Conservation (phyloP, 148 eudicot species). For the Heliosperma pusillum region DNA sequence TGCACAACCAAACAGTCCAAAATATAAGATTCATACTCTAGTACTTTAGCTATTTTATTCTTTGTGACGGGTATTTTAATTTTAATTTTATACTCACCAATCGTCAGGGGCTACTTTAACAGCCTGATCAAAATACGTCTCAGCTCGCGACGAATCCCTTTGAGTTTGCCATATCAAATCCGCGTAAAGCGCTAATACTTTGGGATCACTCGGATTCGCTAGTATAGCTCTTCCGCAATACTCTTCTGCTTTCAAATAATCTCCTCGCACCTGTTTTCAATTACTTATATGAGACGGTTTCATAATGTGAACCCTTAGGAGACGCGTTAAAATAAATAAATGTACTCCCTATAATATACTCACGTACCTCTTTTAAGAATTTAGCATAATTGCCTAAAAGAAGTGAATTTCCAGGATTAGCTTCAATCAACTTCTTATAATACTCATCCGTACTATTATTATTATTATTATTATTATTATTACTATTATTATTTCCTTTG, state of each 20-base stretch:
- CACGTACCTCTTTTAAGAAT: slow-evolving; percentile 53
- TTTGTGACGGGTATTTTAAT: no score
- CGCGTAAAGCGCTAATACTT: slow-evolving; percentile 43
- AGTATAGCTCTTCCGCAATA: slow-evolving; percentile 57
- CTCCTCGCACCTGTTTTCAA: slow-evolving; percentile 43
- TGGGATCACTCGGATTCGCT: slow-evolving; percentile 45
- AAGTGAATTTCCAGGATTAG: slow-evolving; percentile 59
- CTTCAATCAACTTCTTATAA: slow-evolving; percentile 54
- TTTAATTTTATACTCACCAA: no score
- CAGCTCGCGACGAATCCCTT: slow-evolving; percentile 43
- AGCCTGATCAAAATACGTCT: slow-evolving; percentile 49
- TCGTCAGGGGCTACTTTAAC: slow-evolving; percentile 56
- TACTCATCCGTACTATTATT: slow-evolving; percentile 35
- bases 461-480: no score
- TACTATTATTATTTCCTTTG: slow-evolving; percentile 18
- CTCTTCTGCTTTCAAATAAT: slow-evolving; percentile 55
- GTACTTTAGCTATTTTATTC: no score
- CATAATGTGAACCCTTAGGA: no score
- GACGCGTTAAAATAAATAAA: no score
- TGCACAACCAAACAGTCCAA: slow-evolving; percentile 37
- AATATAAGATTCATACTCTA: no score
- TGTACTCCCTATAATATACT: no score
- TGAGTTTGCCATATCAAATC: slow-evolving; percentile 52
- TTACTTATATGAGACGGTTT: no score
- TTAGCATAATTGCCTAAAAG: slow-evolving; percentile 51